These are phyloP conservation scores for Penicillium cinerascens DNA, from an alignment of 495 filamentous ascomycete genomes.

Conservation along the genomic window DNA sequence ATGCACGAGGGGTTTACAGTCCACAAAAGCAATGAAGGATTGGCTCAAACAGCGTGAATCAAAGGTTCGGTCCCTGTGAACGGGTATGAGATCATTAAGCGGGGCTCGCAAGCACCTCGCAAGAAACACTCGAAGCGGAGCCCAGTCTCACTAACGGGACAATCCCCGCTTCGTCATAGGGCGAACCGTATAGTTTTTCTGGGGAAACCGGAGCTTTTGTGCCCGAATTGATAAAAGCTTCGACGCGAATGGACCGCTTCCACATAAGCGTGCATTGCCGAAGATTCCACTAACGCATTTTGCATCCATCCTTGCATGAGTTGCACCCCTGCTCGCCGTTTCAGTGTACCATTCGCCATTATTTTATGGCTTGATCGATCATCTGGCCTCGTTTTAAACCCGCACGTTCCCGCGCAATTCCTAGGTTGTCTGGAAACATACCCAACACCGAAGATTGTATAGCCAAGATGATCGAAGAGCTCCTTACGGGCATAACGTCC, in stretches of 20 bases:
- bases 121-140: conserved; percentile 26
- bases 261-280: not conserved
- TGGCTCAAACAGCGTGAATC: too few species aligned
- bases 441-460: not conserved
- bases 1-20: too few species aligned
- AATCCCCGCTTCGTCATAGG: conserved; percentile 3
- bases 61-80: too few species aligned
- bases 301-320: not conserved
- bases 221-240: conserved; percentile 5
- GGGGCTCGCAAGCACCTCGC: conserved; percentile 36
- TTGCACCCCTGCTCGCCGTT: not conserved
- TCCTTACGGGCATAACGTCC: conserved; percentile 26
- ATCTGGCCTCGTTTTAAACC: not conserved
- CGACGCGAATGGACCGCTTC: conserved; percentile 6
- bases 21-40: not conserved
- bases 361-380: not conserved
- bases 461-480: conserved; percentile 36
- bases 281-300: not conserved
- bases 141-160: conserved; percentile 5
- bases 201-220: conserved; percentile 1
- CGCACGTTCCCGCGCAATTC: not conserved
- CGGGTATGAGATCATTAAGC: conserved; percentile 17
- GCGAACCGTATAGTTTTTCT: not conserved
- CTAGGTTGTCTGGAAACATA: not conserved
- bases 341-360: not conserved